Evolutionary conservation across 2,329 filamentous ascomycete species (phyloP), one percentile per base, ranked within the genome.

Genomic region (Penicillium sp.): DNA sequence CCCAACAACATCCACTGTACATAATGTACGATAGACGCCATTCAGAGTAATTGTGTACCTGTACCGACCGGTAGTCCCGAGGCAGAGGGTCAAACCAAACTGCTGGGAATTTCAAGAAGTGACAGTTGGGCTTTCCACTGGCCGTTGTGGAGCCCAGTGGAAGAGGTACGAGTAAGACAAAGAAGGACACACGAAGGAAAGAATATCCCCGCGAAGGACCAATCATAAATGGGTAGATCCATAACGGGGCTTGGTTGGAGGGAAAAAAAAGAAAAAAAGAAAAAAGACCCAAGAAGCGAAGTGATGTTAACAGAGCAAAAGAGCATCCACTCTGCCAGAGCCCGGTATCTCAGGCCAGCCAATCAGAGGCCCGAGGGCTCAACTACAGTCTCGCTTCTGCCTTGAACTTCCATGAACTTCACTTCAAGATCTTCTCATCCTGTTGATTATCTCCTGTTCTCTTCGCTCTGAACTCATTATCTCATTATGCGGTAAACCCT

Each of bases 311-410:
- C 14, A 39, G 14, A 16, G 10, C 22, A 44, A 43, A 21, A 22
- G 18, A 21, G 31, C 16, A 22, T 44, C 42, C 42, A 44, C 42
- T 31, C 8, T 13, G 11, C 21, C 29, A n/a, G 34, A n/a, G 27
- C 4, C 43, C 52, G 52, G 52, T 32, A 50, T 50, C 40, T 42
- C 40, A 45, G 14, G 8, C 52, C 52, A 50, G 47, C 52, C 52
- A 54, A 54, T 50, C 32, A 45, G n/a, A 21, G 6, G 4, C 1
- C 6, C 3, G 1, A 0, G 24, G n/a, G 2, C 3, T 4, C 4
- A 14, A 38, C 48, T 44, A 31, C 22, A 43, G 24, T 11, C 13
- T 11, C 29, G 9, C 18, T 18, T 18, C 18, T 18, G 18, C 18
- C 18, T 40, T n/a, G 24, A 27, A 27, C 24, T 27, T 27, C 24